Base-by-base conservation (phyloP, 306 rosid genomes). In the Lotus japonicus region DNA sequence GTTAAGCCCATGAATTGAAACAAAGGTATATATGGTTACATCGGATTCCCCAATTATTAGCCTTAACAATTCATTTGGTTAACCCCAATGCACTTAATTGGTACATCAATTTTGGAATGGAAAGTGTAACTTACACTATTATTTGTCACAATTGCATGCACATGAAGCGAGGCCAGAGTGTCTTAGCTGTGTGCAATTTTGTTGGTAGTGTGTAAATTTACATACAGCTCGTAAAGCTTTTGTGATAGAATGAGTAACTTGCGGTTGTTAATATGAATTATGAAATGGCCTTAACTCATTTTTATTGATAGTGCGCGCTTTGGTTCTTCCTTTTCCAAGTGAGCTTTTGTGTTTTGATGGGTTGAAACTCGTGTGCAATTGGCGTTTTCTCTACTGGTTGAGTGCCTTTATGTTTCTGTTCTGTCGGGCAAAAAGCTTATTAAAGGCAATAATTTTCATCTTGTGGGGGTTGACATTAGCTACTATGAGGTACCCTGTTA, bases 401-500 rank as follows among this genome's bases (percentile, higher is more conserved):
- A 48, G 16, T 48, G 51, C 7, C 46, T 58, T 58, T 58, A 19
- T 71, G 76, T 58, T 58, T 59, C 58, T 71, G 68, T 71, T 71
- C 0, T 71, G 68, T 41, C 60, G 52, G 60, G 68, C 41, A 5
- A 48, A 71, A 58, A 59, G 60, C 17, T 59, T 31, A 45, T 57
- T 46, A 71, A 60, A 49, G 68, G 17, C 76, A 48, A 59, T 71
- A 46, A 64, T 46, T 71, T 71, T 49, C 28, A 35, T 48, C 4
- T 46, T 48, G 46, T 71, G 68, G 68, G 39, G 60, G 68, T 71
- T 71, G 68, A 71, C 76, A 59, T 48, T 71, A 48, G 59, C 42
- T 31, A 35, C 50, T 26, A 45, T 33, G 2, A 38, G 41, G 41
- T 31, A 2, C 52, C 52, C 42, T 54, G 7, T 35, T 4, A n/a